Evolutionary conservation across 2,329 filamentous ascomycete species (phyloP).

Genomic region (Ophiosphaerella narmari): DNA sequence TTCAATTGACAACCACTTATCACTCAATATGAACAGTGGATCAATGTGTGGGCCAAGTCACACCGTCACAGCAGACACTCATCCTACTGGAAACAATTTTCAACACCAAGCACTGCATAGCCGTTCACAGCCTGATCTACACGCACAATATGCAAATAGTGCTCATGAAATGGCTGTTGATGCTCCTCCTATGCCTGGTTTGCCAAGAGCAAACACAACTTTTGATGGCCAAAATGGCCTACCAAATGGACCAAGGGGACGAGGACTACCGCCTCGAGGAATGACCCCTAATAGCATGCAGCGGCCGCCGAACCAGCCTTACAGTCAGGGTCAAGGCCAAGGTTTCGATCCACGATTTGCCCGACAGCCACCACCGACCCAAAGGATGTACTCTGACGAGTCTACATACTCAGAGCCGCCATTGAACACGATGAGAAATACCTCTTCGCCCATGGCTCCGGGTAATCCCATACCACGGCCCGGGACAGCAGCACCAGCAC

Average conservation of each 20-base stretch:
- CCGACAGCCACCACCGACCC: constrained; percentile 33
- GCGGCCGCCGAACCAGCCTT: constrained; percentile 22
- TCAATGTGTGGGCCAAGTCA: constrained; percentile 12
- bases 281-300: constrained; percentile 14
- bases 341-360: constrained; percentile 36
- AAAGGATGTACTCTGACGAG: constrained; percentile 42
- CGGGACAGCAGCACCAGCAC: constrained; percentile 37
- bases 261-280: constrained; percentile 31
- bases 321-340: constrained; percentile 22
- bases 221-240: constrained; percentile 28
- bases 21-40: constrained; percentile 17
- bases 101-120: constrained; percentile 57
- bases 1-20: constrained; percentile 45
- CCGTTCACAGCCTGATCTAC: constrained; percentile 69
- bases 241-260: constrained; percentile 33
- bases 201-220: constrained; percentile 56
- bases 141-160: constrained; percentile 35
- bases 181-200: constrained; percentile 53
- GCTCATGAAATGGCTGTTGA: constrained; percentile 76
- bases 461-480: constrained; percentile 35
- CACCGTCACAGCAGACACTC: constrained; percentile 7
- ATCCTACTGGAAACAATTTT: constrained; percentile 22
- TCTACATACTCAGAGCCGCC: constrained; percentile 44
- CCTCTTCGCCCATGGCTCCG: constrained; percentile 28
- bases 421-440: constrained; percentile 36